phyloP scores from a whole-genome alignment of 257 asterid genomes.

The Avicennia marina region DNA sequence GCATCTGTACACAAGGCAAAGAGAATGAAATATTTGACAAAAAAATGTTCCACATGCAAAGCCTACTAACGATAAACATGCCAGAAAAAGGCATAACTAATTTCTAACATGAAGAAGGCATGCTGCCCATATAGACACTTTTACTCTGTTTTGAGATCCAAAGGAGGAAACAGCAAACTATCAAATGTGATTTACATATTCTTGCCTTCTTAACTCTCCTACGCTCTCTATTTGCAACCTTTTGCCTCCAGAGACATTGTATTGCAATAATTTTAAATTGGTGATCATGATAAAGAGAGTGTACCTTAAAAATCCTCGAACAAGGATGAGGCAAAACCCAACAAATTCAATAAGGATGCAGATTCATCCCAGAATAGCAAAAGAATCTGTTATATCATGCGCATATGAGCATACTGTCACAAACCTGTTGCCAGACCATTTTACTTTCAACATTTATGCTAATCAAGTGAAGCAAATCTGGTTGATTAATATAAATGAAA shows the following conservation, averaged over 20 bases:
- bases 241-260: constrained; percentile 95
- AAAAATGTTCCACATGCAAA: too few relatives aligned
- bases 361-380: not conserved
- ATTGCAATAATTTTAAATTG: constrained; percentile 74
- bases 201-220: constrained; percentile 86
- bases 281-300: constrained; percentile 59
- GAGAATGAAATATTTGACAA: too few relatives aligned
- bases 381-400: not conserved
- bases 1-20: too few relatives aligned
- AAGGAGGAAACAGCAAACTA: not conserved
- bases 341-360: not conserved
- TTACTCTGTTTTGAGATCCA: constrained; percentile 5
- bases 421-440: not conserved
- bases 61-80: too few relatives aligned
- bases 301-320: constrained; percentile 87
- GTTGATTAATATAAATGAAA: not conserved
- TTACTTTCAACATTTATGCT: not conserved
- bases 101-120: too few relatives aligned
- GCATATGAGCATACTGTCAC: too few relatives aligned
- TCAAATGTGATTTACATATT: too few relatives aligned
- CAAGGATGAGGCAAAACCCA: constrained; percentile 45
- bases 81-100: not conserved
- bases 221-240: constrained; percentile 80
- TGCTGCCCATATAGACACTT: not conserved
- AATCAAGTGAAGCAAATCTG: not conserved